These are phyloP conservation scores for Solioccasus polychromus DNA, from an alignment of 768 basidiomycete genomes.

Conservation along the genomic window DNA sequence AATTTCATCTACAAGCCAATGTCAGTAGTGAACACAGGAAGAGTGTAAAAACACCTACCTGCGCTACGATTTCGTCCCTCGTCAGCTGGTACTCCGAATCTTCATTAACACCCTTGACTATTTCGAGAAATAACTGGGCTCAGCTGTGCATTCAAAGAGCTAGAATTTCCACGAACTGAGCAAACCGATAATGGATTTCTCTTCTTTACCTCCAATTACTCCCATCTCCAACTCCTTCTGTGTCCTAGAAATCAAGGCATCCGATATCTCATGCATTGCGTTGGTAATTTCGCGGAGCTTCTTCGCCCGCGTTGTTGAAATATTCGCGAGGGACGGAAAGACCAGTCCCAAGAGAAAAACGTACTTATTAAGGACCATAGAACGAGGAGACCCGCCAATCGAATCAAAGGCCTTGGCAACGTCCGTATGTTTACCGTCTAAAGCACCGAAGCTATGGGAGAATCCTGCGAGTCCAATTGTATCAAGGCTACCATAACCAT, in stretches of 20 bases:
- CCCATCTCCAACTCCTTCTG: not conserved
- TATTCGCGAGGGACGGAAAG: not conserved
- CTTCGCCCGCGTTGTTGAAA: not conserved
- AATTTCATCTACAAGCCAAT: constrained; percentile 15
- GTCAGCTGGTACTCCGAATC: not conserved
- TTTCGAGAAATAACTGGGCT: not conserved
- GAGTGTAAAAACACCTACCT: not conserved
- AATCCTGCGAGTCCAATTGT: not conserved
- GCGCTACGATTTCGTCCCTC: not conserved
- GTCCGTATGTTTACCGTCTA: not conserved
- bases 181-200: not conserved
- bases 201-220: not conserved
- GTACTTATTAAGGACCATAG: not conserved
- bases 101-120: not conserved
- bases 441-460: not conserved
- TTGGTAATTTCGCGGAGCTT: not conserved
- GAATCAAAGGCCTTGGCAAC: not conserved
- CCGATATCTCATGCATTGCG: not conserved
- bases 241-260: not conserved
- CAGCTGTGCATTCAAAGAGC: not conserved
- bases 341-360: not conserved
- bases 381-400: not conserved
- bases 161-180: not conserved
- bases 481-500: not conserved
- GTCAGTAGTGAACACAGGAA: constrained; percentile 12